Conservation (phyloP, 75 land plant species). For the Pinus albicaulis region DNA sequence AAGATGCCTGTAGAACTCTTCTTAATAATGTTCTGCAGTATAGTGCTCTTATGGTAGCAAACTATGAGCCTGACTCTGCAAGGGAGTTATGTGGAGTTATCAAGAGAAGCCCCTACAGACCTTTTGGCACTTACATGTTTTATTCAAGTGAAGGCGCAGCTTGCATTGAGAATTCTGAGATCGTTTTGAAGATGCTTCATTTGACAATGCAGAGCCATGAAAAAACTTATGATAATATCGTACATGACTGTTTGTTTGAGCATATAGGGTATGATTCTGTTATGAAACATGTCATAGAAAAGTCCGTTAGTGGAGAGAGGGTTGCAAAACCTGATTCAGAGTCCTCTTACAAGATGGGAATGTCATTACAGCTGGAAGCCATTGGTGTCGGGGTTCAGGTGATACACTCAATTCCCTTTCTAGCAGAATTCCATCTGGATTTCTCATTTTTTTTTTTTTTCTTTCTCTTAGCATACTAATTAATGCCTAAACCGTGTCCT, state of each 20-base stretch:
- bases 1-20: constrained; percentile 3
- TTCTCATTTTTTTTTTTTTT: too few relatives aligned
- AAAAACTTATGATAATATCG: background rate
- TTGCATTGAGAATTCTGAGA: constrained; percentile 41
- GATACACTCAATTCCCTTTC: background rate
- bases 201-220: constrained; percentile 8
- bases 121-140: background rate
- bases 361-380: background rate
- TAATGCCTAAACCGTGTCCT: too few relatives aligned
- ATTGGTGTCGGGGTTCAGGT: background rate
- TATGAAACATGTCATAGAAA: background rate
- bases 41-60: too few relatives aligned
- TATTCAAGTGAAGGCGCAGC: constrained; percentile 23
- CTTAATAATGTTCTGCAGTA: too few relatives aligned
- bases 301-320: background rate
- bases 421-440: too few relatives aligned
- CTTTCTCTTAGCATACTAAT: too few relatives aligned
- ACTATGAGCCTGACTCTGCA: too few relatives aligned
- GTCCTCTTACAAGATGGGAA: background rate
- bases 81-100: too few relatives aligned
- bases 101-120: too few relatives aligned
- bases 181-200: constrained; percentile 52
- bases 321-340: background rate
- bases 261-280: background rate
- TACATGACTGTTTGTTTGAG: background rate